phyloP scores from a whole-genome alignment of 768 basidiomycete species.

The Tulasnella sp. region DNA sequence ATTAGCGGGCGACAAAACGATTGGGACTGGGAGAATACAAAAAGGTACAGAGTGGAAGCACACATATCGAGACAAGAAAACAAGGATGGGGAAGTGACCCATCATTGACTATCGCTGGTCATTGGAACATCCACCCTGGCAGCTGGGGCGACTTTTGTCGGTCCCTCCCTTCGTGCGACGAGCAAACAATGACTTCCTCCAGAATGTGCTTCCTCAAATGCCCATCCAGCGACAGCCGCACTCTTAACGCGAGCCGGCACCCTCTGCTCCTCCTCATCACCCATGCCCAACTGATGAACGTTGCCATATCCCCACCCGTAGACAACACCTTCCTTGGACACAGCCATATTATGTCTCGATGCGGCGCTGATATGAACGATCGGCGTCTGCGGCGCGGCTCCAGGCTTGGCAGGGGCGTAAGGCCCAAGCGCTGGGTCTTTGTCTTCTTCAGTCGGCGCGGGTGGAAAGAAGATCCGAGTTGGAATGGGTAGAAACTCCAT shows the following conservation, averaged over 20 bases:
- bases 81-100: neutral
- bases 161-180: constrained; percentile 8
- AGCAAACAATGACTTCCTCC: constrained; percentile 18
- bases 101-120: neutral
- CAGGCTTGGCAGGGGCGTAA: neutral
- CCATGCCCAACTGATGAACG: constrained; percentile 31
- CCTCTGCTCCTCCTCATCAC: constrained; percentile 23
- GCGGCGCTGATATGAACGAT: constrained; percentile 31
- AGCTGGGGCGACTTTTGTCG: neutral
- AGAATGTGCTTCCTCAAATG: constrained; percentile 10
- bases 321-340: constrained; percentile 29
- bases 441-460: constrained; percentile 27
- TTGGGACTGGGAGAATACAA: neutral
- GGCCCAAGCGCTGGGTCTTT: constrained; percentile 23
- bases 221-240: constrained; percentile 11
- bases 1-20: neutral
- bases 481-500: constrained; percentile 11
- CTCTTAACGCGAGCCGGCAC: constrained; percentile 14
- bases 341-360: constrained; percentile 31
- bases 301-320: constrained; percentile 34
- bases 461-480: constrained; percentile 30
- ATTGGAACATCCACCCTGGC: neutral
- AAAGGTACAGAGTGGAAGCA: neutral
- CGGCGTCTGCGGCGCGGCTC: constrained; percentile 23
- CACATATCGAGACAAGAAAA: neutral